Percentiles rank a stretch among this genome's conserved stretches.
These are phyloP conservation scores for Pseudonitzschia multistriata DNA, from an alignment of 108 stramenopile species.

Conservation along the genomic window DNA sequence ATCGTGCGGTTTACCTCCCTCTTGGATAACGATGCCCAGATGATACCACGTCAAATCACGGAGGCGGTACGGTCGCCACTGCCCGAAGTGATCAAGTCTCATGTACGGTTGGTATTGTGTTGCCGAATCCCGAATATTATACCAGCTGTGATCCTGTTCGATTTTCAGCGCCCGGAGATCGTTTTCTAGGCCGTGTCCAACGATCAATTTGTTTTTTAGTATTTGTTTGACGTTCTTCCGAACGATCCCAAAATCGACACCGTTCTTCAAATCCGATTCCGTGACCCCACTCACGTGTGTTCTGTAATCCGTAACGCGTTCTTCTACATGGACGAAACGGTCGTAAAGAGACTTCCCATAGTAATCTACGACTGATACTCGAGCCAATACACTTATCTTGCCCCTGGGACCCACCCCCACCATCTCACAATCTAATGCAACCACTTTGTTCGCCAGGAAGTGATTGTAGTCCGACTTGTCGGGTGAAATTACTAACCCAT, in stretches of 20 bases:
- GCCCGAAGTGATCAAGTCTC: constrained; percentile 51
- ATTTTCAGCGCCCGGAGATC: constrained; percentile 83
- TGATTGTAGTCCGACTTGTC: neutral
- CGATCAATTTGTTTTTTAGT: constrained; percentile 73
- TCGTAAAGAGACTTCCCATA: constrained; percentile 58
- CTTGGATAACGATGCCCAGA: constrained; percentile 26
- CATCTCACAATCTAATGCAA: constrained; percentile 92
- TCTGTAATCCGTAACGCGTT: constrained; percentile 82
- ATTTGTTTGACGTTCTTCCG: constrained; percentile 64
- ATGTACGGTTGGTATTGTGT: constrained; percentile 70
- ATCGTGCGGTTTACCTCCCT: constrained; percentile 40
- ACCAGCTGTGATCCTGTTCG: constrained; percentile 58
- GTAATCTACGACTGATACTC: constrained; percentile 66
- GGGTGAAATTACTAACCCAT: constrained; percentile 7
- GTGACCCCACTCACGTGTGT: constrained; percentile 52
- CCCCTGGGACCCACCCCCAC: constrained; percentile 79
- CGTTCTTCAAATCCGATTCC: constrained; percentile 33
- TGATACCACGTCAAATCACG: constrained; percentile 29
- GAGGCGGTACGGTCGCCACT: constrained; percentile 43
- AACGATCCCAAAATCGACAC: constrained; percentile 63
- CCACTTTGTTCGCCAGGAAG: constrained; percentile 21
- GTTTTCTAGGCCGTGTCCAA: constrained; percentile 93
- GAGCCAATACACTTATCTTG: constrained; percentile 60
- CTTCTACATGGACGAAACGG: constrained; percentile 52
- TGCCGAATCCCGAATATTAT: constrained; percentile 81